Base-by-base conservation (phyloP, 1,284 basidiomycete genomes). In the Rhodotorula glutinis region DNA sequence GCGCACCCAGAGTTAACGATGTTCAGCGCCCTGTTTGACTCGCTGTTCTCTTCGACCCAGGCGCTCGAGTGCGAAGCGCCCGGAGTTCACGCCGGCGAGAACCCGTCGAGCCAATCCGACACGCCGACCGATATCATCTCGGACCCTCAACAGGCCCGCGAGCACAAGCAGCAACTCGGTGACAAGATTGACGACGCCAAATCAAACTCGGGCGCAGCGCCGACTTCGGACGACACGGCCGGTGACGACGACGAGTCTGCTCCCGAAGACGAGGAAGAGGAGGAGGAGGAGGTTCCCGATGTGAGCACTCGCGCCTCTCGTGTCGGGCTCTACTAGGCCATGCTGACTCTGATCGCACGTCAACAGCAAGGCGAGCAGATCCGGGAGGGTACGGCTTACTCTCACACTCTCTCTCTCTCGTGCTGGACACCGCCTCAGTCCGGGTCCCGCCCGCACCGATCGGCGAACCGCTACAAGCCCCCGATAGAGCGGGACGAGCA, bases 231-330 rank as follows among this genome's bases (percentile, higher is more conserved):
- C 33, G 33, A 38, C 33, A 38, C 33, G 33, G 33, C 33, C 33
- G 33, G 33, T 38, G 33, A 38, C 7, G 54, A 53, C 53, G 70
- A 54, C 40, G 43, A 55, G 25, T 13, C 49, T 1, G 59, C 30
- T n/a, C 25, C n/a, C 49, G 49, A 25, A 23, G 49, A 51, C 25
- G 73, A 66, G 54, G 73, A 74, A 33, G 72, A 71, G 49, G 74
- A 74, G 38, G 74, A 75, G 61, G 75, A 76, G 62, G 75, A 75
- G 67, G 75, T 75, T 61, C 69, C 71, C 23, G 72, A 75, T 16
- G 23, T 49, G n/a, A 19, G 25, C 23, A 27, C 46, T 47, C 46
- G 19, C 17, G 8, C 38, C 13, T 46, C 27, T n/a, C 40, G 29
- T n/a, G 4, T n/a, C n/a, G 29, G 27, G 16, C 27, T 29, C 41